Conservation (phyloP, 495 filamentous ascomycete genomes). For the Symbiotaphrina buchneri region DNA sequence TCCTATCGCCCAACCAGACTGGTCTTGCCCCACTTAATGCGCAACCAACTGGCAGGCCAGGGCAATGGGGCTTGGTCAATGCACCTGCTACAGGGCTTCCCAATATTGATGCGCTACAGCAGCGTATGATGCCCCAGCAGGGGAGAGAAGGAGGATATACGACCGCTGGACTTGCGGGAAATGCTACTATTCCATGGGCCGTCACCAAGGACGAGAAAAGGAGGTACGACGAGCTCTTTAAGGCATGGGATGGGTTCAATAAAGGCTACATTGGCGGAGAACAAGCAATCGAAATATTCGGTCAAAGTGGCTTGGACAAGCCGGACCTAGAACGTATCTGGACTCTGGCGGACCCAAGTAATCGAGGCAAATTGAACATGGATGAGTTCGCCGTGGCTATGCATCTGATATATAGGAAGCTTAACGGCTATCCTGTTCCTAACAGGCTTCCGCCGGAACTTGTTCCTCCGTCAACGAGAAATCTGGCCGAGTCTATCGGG, state of each 20-base stretch:
- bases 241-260: slow-evolving; percentile 85
- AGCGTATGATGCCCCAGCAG: slow-evolving; percentile 94
- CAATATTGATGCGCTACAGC: slow-evolving; percentile 80
- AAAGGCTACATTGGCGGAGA: slow-evolving; percentile 89
- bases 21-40: slow-evolving; percentile 48
- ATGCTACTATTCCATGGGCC: slow-evolving; percentile 92
- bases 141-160: slow-evolving; percentile 84
- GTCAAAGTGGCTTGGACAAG: slow-evolving; percentile 83
- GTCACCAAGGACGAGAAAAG: slow-evolving; percentile 98
- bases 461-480: slow-evolving; percentile 86
- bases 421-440: slow-evolving; percentile 92
- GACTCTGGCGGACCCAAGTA: slow-evolving; percentile 84
- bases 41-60: slow-evolving; percentile 89
- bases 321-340: slow-evolving; percentile 79
- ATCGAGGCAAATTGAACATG: slow-evolving; percentile 83
- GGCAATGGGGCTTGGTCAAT: slow-evolving; percentile 97
- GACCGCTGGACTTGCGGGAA: slow-evolving; percentile 72
- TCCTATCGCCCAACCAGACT: slow-evolving; percentile 40
- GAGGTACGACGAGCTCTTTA: slow-evolving; percentile 87
- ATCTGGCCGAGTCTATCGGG: slow-evolving; percentile 77
- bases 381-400: slow-evolving; percentile 98
- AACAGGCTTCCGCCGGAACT: slow-evolving; percentile 80
- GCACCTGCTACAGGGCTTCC: slow-evolving; percentile 74
- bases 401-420: slow-evolving; percentile 94
- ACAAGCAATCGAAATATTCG: slow-evolving; percentile 90